Base-by-base conservation (phyloP, 768 basidiomycete genomes). In the Pulveroboletus sp. region DNA sequence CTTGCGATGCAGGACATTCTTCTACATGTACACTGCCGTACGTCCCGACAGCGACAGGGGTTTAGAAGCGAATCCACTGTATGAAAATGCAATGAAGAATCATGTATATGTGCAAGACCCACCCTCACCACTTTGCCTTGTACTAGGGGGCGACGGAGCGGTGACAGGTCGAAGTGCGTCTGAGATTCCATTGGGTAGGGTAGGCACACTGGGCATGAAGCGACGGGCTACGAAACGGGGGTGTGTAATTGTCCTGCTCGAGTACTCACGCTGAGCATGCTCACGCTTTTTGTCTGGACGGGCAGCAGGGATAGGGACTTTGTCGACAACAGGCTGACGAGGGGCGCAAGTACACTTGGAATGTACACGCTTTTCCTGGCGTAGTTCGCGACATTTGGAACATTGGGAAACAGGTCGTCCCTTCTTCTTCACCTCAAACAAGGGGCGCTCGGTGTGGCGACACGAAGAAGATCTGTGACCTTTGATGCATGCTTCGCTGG, bases 401-500 rank as follows among this genome's bases (percentile, higher is more conserved):
- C 93, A 96, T 65, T 95, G 93, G 7, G 93, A 91, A 14, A 92
- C 80, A 0, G 93, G 93, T 7, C 93, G 78, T 2, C 93, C 93
- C 65, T 95, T 93, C 74, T 87, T 89, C 76, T 93, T 90, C 51
- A 95, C 84, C 66, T 94, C 90, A 55, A 89, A 93, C n/a, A 96
- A 75, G 5, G 92, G 91, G 17, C 93, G 76, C 58, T 92, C 89
- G 28, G 82, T 82, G 64, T 96, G 93, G 42, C 79, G 79, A 66
- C 93, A 96, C 13, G 82, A 82, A 3, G 91, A 92, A 11, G 93
- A 93, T 46, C 93, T 83, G 62, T 96, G 93, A 0, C 93, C 93
- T 70, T 93, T 93, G 65, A 94, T 93, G 69, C 93, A 96, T 11
- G 90, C 86, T 73, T 87, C 88, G 68, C 93, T 93, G 60, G 18